Evolutionary conservation across 495 filamentous ascomycete species (phyloP).

Genomic region (Cercophora newfieldiana): DNA sequence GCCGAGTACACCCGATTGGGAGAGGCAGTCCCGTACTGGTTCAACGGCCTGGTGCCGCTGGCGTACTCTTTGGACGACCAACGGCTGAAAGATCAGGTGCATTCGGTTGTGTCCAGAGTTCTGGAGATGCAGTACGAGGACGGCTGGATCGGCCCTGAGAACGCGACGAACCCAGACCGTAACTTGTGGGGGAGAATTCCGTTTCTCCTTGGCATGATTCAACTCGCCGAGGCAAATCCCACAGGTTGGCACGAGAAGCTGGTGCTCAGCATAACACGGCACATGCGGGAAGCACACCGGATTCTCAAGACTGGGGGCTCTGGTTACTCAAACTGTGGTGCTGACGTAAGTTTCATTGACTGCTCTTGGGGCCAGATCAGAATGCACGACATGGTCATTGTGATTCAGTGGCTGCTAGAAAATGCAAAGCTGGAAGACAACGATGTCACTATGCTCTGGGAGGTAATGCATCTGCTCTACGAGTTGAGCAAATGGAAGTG

Average conservation of each 20-base stretch:
- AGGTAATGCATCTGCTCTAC: constrained; percentile 30
- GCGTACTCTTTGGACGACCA: constrained; percentile 57
- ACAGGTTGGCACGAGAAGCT: constrained; percentile 31
- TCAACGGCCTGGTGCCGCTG: constrained; percentile 65
- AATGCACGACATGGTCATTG: constrained; percentile 31
- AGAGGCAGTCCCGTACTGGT: constrained; percentile 66
- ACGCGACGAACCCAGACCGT: constrained; percentile 34
- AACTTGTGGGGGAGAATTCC: constrained; percentile 55
- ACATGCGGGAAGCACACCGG: no score
- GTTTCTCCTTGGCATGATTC: constrained; percentile 42
- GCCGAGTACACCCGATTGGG: constrained; percentile 58
- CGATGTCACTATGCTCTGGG: constrained; percentile 24
- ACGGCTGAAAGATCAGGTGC: constrained; percentile 55
- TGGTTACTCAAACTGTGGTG: constrained; percentile 17
- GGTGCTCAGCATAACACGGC: no score
- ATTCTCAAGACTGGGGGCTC: constrained; percentile 37
- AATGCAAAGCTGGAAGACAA: constrained; percentile 16
- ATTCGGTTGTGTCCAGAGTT: constrained; percentile 47
- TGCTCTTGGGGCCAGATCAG: constrained; percentile 26
- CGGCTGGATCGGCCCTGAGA: constrained; percentile 64
- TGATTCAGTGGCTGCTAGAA: constrained; percentile 54
- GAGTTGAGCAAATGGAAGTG: constrained; percentile 16
- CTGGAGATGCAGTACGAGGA: constrained; percentile 53
- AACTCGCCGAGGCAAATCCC: constrained; percentile 49
- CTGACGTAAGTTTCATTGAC: constrained; percentile 5